Evolutionary conservation across 2,329 filamentous ascomycete species (phyloP).

Genomic region (Xylariaceae sp.): DNA sequence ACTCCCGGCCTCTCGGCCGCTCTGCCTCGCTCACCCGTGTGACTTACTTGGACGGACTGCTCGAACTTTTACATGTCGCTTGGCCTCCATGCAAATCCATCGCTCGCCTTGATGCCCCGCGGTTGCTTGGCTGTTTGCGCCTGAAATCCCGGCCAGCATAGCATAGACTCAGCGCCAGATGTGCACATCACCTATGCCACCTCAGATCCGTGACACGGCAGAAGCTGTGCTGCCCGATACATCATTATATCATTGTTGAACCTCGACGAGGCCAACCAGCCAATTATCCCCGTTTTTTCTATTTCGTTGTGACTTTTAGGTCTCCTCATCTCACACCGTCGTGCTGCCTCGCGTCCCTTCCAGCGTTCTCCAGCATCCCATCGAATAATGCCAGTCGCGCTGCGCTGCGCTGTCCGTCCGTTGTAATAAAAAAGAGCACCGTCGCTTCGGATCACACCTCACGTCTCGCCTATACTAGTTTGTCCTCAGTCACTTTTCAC

Average conservation of each 20-base stretch:
- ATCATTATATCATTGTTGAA: slow-evolving; percentile 13
- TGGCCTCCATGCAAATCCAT: slow-evolving; percentile 9
- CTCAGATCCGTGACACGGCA: slow-evolving; percentile 24
- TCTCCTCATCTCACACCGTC: neutral
- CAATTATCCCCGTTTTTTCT: neutral
- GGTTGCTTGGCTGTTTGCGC: neutral
- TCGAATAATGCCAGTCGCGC: slow-evolving; percentile 19
- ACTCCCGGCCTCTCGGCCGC: neutral
- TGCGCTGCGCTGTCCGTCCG: slow-evolving; percentile 6
- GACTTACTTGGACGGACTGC: no score
- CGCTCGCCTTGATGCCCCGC: neutral
- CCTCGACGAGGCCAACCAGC: slow-evolving; percentile 9
- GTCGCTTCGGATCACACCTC: neutral
- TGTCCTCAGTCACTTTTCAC: neutral
- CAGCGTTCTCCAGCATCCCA: neutral
- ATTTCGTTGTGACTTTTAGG: neutral
- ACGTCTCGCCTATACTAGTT: neutral
- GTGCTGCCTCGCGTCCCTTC: slow-evolving; percentile 1
- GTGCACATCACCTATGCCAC: slow-evolving; percentile 20
- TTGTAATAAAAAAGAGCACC: slow-evolving; percentile 6
- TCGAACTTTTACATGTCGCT: neutral
- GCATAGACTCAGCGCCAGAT: neutral
- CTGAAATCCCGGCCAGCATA: slow-evolving; percentile 7
- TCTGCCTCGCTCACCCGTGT: neutral
- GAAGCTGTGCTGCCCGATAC: slow-evolving; percentile 22